Evolutionary conservation across 768 basidiomycete genomes (phyloP), one percentile per base, ranked within the genome.

Genomic region (Leccinum subtestaceum): DNA sequence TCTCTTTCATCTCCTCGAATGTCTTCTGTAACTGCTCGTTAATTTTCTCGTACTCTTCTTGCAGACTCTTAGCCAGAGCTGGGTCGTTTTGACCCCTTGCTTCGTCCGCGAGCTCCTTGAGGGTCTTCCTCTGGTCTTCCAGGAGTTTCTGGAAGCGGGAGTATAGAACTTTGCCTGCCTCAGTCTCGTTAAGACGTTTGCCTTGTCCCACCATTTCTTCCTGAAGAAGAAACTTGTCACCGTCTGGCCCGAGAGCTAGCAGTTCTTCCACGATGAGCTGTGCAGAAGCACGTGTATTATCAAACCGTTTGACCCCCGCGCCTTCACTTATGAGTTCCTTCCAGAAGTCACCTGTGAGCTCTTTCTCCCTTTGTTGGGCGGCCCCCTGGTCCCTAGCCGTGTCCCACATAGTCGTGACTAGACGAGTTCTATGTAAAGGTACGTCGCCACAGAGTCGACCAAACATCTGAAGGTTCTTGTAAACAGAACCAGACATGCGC

Each of bases 371-470:
- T 2, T 27, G 52, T 8, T 55, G 58, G n/a, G 12, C 9, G 47
- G 47, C 47, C 13, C 0, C 0, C 12, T 1, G 27, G 34, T 70
- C 70, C 21, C 52, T 68, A 15, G 65, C 68, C 1, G 8, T 31
- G 48, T 69, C 68, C 78, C 76, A 78, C 72, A 75, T 76, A 2
- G 73, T 78, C 1, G 77, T 78, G n/a, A 72, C 65, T 13, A 79
- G 60, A 19, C 70, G 61, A 5, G 74, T 65, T 19, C 74, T 75
- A 36, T 17, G 62, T 27, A 74, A 53, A 7, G 70, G 64, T 4
- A 60, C 21, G 10, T 65, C 32, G 4, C 77, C 78, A 43, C 78
- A 79, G 17, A 79, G 57, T 25, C 67, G 63, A 25, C 65, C 60
- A 57, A 78, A 76, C 61, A 76, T 57, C 17, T 63, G 59, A 51